phyloP scores from a whole-genome alignment of 176 grass and related monocot species.

The Bonia amplexicaulis region DNA sequence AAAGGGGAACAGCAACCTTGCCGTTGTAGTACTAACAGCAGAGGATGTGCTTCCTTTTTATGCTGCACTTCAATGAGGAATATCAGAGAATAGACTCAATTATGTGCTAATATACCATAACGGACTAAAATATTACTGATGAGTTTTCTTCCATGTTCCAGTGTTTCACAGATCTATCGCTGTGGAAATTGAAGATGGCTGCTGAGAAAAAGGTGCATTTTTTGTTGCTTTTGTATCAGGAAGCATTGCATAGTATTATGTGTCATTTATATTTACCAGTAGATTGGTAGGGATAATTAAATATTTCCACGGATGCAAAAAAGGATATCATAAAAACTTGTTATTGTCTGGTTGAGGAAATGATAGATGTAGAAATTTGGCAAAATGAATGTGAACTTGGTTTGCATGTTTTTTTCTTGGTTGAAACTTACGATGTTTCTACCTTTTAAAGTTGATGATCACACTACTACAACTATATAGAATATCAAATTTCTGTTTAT shows the following conservation, averaged over 20 bases:
- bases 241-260: background rate
- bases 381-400: background rate
- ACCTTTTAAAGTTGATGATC: background rate
- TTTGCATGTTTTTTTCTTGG: background rate
- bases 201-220: constrained; percentile 73
- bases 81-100: background rate
- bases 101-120: background rate
- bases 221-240: background rate
- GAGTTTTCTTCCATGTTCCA: constrained; percentile 6
- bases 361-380: background rate
- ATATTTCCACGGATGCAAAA: background rate
- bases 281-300: background rate
- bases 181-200: constrained; percentile 65
- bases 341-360: background rate
- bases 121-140: constrained; percentile 6
- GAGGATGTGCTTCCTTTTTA: background rate
- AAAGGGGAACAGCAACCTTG: background rate
- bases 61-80: background rate
- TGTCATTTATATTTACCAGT: background rate
- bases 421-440: background rate
- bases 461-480: background rate
- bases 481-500: background rate
- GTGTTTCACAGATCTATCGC: constrained; percentile 49
- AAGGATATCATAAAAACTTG: background rate
- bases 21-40: background rate